Base-by-base conservation (phyloP, 257 asterid genomes). In the Knoxia roxburghii region DNA sequence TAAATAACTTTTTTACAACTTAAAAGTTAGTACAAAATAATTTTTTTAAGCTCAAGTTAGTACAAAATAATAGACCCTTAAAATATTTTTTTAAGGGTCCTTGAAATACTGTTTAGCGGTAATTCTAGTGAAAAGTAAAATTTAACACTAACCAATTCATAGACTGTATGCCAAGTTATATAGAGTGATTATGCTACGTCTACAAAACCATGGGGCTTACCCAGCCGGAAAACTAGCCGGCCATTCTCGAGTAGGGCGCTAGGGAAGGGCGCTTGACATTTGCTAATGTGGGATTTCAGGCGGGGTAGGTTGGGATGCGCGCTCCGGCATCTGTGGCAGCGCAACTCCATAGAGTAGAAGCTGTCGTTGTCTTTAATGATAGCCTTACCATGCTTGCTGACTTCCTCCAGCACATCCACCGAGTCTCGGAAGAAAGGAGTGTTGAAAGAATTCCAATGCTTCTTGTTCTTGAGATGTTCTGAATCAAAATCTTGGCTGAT, bases 401-500 rank as follows among this genome's bases (percentile, higher is more conserved):
- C 80, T 78, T 87, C 90, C 79, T 88, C 79, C 29, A 93, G 79
- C 70, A 88, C 97, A 54, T 88, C 95, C 1, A 84, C 81, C 1
- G 95, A 88, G 70, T 93, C 96, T 62, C 84, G 78, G 85, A 93
- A 93, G 77, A 90, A 90, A 2, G 86, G 84, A 20, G 95, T 76
- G 61, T 65, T 90, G 77, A 93, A 93, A 18, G 97, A 88, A 78
- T 90, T 88, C 99, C 99, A 93, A 37, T 93, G 99, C 83, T 85
- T 85, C 85, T 87, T 90, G 69, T 88, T 81, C 88, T 88, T 93
- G 69, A 93, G 80, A 82, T 82, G 85, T 26, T 51, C 71, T 6
- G 99, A 93, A 78, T 90, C 80, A 37, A 90, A 93, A 72, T 93
- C 96, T 67, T 88, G 96, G 89, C 97, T 90, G 46, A 93, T 85